phyloP scores from a whole-genome alignment of 1,139 yeast genomes.

The Saccharomyces hybrid region DNA sequence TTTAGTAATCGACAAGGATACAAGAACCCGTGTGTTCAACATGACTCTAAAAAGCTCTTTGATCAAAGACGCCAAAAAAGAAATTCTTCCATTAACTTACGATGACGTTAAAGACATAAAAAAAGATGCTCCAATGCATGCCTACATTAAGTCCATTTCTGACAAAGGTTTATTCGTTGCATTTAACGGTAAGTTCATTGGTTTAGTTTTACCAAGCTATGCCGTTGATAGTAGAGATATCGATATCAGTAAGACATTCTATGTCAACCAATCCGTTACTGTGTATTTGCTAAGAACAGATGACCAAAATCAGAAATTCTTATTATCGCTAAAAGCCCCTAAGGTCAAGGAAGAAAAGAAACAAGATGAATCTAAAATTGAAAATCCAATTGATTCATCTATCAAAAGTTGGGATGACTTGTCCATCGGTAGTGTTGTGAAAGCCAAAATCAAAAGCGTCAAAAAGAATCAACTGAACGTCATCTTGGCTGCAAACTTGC shows the following conservation, averaged over 20 bases:
- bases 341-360: slow-evolving; percentile 9
- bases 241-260: slow-evolving; percentile 50
- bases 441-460: slow-evolving; percentile 53
- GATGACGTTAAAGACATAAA: slow-evolving; percentile 50
- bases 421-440: slow-evolving; percentile 52
- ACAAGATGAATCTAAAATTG: slow-evolving; percentile 7
- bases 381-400: slow-evolving; percentile 55
- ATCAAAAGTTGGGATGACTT: slow-evolving; percentile 45
- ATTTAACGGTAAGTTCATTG: slow-evolving; percentile 74
- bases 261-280: slow-evolving; percentile 55
- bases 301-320: slow-evolving; percentile 60
- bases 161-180: slow-evolving; percentile 74
- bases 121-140: slow-evolving; percentile 41
- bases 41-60: slow-evolving; percentile 61
- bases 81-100: slow-evolving; percentile 50
- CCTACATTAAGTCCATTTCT: slow-evolving; percentile 72
- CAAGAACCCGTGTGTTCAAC: slow-evolving; percentile 50
- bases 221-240: slow-evolving; percentile 50
- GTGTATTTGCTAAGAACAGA: slow-evolving; percentile 59
- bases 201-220: slow-evolving; percentile 72
- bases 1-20: slow-evolving; percentile 62
- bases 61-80: slow-evolving; percentile 52
- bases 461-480: slow-evolving; percentile 73
- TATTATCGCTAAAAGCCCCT: slow-evolving; percentile 47
- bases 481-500: slow-evolving; percentile 66